A percentile compares a stretch with the other conserved stretches of the same genome.
These are phyloP conservation scores for Populus hybrid DNA, from an alignment of 441 rosid genomes.

Conservation along the genomic window DNA sequence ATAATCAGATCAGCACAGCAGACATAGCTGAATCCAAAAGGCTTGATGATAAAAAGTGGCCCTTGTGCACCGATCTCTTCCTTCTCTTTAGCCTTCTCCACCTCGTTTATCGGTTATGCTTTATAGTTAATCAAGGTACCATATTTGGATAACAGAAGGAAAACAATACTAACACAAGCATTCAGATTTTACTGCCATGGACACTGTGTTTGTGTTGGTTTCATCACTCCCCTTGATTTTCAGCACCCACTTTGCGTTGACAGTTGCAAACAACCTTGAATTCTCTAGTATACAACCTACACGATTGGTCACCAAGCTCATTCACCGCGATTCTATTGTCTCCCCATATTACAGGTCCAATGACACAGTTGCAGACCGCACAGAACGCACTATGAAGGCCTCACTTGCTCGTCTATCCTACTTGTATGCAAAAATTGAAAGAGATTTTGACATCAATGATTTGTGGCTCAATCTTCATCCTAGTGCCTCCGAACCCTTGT, in stretches of 20 bases:
- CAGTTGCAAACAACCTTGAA: neutral
- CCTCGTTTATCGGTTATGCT: too few species aligned
- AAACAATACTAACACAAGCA: neutral
- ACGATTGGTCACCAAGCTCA: conserved; percentile 8
- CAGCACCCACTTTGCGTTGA: neutral
- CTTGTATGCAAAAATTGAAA: conserved; percentile 8
- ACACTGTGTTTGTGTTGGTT: neutral
- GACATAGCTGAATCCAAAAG: neutral
- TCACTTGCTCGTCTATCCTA: conserved; percentile 21
- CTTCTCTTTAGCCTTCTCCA: neutral
- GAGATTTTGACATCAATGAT: neutral
- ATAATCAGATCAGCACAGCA: conserved; percentile 2
- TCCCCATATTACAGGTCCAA: conserved; percentile 16
- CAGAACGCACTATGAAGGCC: conserved; percentile 5
- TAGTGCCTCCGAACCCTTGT: conserved; percentile 6
- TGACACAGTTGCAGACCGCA: conserved; percentile 4
- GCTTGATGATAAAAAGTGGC: neutral
- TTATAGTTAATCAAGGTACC: neutral
- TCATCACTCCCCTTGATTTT: conserved; percentile 1
- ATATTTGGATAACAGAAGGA: neutral
- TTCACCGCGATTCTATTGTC: conserved; percentile 12
- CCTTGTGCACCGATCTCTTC: neutral
- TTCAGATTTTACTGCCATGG: neutral
- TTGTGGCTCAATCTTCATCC: conserved; percentile 17
- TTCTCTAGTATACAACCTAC: neutral